Conservation (phyloP, 345 rosid species). For the Syzygium grande region DNA sequence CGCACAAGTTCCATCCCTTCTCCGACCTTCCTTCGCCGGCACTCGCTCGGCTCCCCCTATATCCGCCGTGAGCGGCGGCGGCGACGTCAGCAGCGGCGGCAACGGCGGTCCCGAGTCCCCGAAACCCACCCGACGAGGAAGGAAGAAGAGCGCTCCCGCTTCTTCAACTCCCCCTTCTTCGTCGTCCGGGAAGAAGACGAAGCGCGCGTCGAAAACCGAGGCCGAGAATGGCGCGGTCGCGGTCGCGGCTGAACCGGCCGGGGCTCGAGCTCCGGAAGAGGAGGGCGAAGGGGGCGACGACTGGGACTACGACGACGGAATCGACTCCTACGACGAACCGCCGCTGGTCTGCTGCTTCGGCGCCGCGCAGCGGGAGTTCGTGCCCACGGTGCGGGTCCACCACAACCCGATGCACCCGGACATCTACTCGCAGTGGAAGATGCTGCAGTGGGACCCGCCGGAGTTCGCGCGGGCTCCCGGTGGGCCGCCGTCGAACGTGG, state of each 20-base stretch:
- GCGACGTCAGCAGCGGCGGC: background rate
- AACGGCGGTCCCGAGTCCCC: constrained; percentile 38
- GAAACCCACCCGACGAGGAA: constrained; percentile 55
- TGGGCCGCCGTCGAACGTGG: constrained; percentile 81
- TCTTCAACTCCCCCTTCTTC: constrained; percentile 2
- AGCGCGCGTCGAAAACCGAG: constrained; percentile 10
- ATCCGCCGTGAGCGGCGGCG: constrained; percentile 34
- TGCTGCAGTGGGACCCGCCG: constrained; percentile 94
- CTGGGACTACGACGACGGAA: constrained; percentile 61
- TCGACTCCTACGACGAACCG: constrained; percentile 68
- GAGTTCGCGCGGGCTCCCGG: constrained; percentile 86
- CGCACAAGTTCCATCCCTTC: constrained; percentile 5
- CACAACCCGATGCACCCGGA: constrained; percentile 79
- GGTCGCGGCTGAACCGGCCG: background rate
- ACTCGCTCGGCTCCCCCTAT: background rate
- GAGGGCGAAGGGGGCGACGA: constrained; percentile 11
- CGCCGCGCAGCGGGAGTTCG: constrained; percentile 70
- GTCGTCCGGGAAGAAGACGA: constrained; percentile 3
- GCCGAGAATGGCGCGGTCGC: constrained; percentile 5
- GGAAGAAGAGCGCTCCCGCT: constrained; percentile 37
- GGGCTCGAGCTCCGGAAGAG: background rate
- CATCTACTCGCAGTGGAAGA: constrained; percentile 83
- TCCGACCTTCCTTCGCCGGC: constrained; percentile 5
- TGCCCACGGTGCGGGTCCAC: constrained; percentile 75
- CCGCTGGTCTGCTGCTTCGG: constrained; percentile 89